Evolutionary conservation across 208 protist species (phyloP).

Genomic region (Trichomonas gallinae): DNA sequence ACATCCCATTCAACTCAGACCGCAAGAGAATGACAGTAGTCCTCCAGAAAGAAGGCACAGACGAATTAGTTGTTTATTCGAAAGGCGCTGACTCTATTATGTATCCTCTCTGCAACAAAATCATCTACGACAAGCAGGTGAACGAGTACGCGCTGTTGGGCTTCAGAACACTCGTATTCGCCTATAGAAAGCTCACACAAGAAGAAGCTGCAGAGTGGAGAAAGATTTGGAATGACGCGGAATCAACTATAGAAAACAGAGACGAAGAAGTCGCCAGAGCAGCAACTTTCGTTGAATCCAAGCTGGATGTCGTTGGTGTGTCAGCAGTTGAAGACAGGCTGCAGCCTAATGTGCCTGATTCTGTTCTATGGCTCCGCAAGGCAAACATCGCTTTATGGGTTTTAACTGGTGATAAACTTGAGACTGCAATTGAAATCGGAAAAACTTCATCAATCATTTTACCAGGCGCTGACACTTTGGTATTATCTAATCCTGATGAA

Average conservation of each 20-base stretch:
- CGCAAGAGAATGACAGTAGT: constrained; percentile 29
- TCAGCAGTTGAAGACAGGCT: constrained; percentile 56
- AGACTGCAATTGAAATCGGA: constrained; percentile 48
- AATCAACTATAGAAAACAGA: not conserved
- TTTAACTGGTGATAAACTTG: constrained; percentile 89
- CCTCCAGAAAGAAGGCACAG: not conserved
- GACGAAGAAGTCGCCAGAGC: not conserved
- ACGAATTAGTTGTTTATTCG: not conserved
- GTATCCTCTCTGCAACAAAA: not conserved
- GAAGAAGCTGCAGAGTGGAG: not conserved
- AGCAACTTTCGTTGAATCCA: constrained; percentile 1
- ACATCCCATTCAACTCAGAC: constrained; percentile 62
- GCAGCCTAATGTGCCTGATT: constrained; percentile 67
- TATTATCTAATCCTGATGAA: not conserved
- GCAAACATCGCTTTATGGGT: constrained; percentile 79
- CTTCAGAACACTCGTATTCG: not conserved
- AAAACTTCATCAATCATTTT: constrained; percentile 29
- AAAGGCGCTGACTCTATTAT: constrained; percentile 2
- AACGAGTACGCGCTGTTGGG: not conserved
- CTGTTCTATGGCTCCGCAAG: constrained; percentile 44
- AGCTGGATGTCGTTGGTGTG: constrained; percentile 30
- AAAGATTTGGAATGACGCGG: not conserved
- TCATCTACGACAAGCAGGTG: not conserved
- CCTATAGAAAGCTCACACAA: not conserved
- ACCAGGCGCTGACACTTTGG: not conserved